These are phyloP conservation scores for Arthroderma sp. DNA, from an alignment of 2,329 filamentous ascomycete genomes.

Conservation along the genomic window DNA sequence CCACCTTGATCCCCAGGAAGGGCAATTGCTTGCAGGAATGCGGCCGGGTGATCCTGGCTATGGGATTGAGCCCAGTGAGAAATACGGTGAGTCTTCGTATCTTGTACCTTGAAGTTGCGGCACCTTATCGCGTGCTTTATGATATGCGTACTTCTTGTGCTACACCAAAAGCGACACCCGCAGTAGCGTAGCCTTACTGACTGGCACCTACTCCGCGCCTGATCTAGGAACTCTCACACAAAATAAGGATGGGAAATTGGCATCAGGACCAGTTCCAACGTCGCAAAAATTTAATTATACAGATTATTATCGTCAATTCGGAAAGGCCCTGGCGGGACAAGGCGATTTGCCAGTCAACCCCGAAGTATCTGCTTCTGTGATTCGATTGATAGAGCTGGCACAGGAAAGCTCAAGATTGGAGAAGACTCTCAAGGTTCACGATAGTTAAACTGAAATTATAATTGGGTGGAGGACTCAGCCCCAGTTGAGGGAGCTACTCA, in stretches of 20 bases:
- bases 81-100: constrained; percentile 35
- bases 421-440: constrained; percentile 32
- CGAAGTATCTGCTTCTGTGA: constrained; percentile 39
- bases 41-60: constrained; percentile 50
- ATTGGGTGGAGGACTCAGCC: too few species aligned
- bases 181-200: too few species aligned
- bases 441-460: background rate
- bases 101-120: too few species aligned
- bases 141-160: too few species aligned
- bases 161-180: too few species aligned
- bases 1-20: constrained; percentile 60
- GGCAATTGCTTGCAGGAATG: constrained; percentile 53
- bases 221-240: constrained; percentile 37
- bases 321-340: constrained; percentile 40
- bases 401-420: constrained; percentile 40
- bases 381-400: constrained; percentile 44
- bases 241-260: constrained; percentile 40
- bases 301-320: constrained; percentile 49
- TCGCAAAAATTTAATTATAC: constrained; percentile 55
- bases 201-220: background rate
- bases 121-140: too few species aligned
- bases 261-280: constrained; percentile 41
- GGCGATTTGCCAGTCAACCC: constrained; percentile 42
- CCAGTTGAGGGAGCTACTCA: too few species aligned
- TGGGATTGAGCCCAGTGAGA: constrained; percentile 47